Evolutionary conservation across 139 green algal species (phyloP), one percentile per base, ranked within the genome.

Genomic region (Picochlorum costavermella): DNA sequence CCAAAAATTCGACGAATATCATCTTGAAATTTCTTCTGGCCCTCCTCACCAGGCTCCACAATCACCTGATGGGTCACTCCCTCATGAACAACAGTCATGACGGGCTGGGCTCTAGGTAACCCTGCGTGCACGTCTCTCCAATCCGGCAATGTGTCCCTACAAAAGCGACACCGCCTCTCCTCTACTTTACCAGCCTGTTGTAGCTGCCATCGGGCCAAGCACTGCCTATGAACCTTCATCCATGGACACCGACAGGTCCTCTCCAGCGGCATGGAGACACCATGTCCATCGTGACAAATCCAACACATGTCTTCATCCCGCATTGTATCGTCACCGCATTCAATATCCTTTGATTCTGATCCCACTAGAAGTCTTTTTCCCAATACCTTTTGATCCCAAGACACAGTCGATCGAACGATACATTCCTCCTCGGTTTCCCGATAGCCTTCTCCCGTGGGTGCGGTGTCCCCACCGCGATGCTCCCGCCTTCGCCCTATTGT

Each of bases 1-100:
- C 46, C 56, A 59, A 77, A 77, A 29, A 77, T 73, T 6, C 17
- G 20, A 14, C 70, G 56, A 36, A 77, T 72, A 26, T 73, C 60
- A 29, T 6, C 29, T 28, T 69, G 33, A 50, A 77, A 77, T n/a
- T 55, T 26, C 2, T 25, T 20, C 40, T 36, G 29, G 2, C 70
- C 70, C 25, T 67, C 49, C 23, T 30, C n/a, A 49, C 70, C 70
- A 36, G 65, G 64, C 30, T 69, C 50, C n/a, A 73, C 70, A 23
- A 28, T 17, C 4, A 77, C 40, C 29, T 74, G 49, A 23, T 73
- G 36, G 4, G 56, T 67, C 12, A 30, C 17, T 8, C 61, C 68
- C 5, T 68, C 49, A 60, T 77, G 70, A 3, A 40, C 55, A 23
- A 77, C 66, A 2, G 70, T 73, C 70, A 77, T 77, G 36, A 77